Base-by-base conservation (phyloP, 2,329 filamentous ascomycete genomes). In the Fusarium duplospermum region DNA sequence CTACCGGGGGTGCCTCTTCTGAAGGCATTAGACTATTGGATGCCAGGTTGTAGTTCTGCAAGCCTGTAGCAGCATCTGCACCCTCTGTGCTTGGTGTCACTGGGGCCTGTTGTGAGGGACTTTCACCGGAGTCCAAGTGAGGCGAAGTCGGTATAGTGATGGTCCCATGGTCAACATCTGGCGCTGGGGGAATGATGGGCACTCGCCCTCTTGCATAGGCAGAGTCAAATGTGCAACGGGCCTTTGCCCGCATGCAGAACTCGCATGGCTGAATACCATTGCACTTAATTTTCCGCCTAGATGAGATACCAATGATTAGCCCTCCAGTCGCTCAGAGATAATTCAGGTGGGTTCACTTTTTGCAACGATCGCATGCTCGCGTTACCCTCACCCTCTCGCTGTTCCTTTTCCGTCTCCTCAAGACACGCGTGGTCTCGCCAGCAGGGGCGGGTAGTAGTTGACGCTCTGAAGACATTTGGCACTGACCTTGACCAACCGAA, bases 301-400 rank as follows among this genome's bases (percentile, higher is more conserved):
- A 45, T 11, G 9, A 29, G 36, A 42, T 4, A 40, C 24, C 14
- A 50, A 13, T 31, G 42, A 64, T 78, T 69, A 77, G 72, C 67
- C 9, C 20, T 29, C 1, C 10, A 31, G 57, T 66, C 31, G 24
- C 24, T 13, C 6, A 42, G 10, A 20, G 13, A 20, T 40, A 29
- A 16, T 2, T 31, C 31, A 52, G 22, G 27, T 33, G 8, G 22
- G 10, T n/a, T 69, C 61, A 79, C 77, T 76, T 78, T 69, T 79
- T 79, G 66, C 77, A 79, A 24, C 73, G 63, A 66, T 79, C 77
- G 57, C 77, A 79, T 4, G 77, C 77, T 47, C 77, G 73, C 8
- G 77, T 77, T 6, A 79, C 77, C 27, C 75, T 73, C 14, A 72
- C 69, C 58, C 77, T 76, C 56, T 77, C 72, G 38, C 52, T 62